phyloP scores from a whole-genome alignment of 2,329 filamentous ascomycete species.

The Camptophora hylomeconis region DNA sequence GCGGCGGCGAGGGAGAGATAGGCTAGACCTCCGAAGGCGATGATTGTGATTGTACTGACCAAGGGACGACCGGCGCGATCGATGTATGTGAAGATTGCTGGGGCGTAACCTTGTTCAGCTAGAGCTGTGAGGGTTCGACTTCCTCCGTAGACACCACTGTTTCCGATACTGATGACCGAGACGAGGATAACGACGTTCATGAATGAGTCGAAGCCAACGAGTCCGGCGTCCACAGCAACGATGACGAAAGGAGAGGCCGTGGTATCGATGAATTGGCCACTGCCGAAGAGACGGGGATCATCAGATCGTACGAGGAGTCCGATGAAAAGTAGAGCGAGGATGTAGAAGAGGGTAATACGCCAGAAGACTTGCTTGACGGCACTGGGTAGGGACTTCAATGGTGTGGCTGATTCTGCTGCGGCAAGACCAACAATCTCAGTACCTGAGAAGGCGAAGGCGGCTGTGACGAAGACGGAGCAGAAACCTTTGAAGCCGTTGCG shows the following conservation, averaged over 20 bases:
- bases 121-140: conserved; percentile 45
- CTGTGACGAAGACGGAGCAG: conserved; percentile 42
- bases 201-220: conserved; percentile 47
- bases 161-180: conserved; percentile 46
- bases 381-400: conserved; percentile 33
- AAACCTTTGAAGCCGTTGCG: conserved; percentile 37
- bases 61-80: conserved; percentile 33
- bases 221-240: conserved; percentile 46
- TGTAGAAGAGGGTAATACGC: conserved; percentile 38
- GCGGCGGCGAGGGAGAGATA: conserved; percentile 39
- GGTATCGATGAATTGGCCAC: conserved; percentile 24
- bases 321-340: conserved; percentile 32
- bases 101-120: conserved; percentile 31
- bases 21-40: conserved; percentile 27
- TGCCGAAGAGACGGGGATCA: conserved; percentile 26
- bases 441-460: conserved; percentile 44
- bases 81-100: conserved; percentile 31
- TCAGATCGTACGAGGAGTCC: conserved; percentile 31
- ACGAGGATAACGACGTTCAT: conserved; percentile 56
- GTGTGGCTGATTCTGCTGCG: conserved; percentile 39
- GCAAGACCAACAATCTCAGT: conserved; percentile 41
- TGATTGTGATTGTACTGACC: conserved; percentile 24
- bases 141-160: conserved; percentile 43
- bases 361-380: conserved; percentile 40
- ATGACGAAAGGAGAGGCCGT: conserved; percentile 53